Evolutionary conservation across 306 rosid species (phyloP).

Genomic region (Herpetospermum pedunculosum): DNA sequence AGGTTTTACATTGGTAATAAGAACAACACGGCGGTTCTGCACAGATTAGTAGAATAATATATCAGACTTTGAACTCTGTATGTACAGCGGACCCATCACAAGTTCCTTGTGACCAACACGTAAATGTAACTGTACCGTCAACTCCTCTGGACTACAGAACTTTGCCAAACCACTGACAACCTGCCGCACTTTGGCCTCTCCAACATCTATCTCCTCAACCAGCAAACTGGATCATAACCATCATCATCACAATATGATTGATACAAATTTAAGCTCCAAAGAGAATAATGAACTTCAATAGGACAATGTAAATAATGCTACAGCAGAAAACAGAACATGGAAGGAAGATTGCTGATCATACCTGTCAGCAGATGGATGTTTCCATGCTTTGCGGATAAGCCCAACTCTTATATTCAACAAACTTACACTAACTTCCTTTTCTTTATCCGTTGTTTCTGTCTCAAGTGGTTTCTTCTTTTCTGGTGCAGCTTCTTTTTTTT

Average conservation of each 20-base stretch:
- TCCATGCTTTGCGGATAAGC: constrained; percentile 78
- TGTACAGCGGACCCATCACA: background rate
- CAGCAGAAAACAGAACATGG: background rate
- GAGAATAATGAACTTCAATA: background rate
- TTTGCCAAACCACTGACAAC: constrained; percentile 96
- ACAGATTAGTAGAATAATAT: constrained; percentile 4
- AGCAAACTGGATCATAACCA: constrained; percentile 45
- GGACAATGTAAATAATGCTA: background rate
- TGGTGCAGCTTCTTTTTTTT: constrained; percentile 32
- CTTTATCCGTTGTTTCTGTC: constrained; percentile 42
- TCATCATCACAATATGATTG: background rate
- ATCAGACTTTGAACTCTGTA: background rate
- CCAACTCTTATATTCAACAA: constrained; percentile 89
- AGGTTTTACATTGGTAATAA: constrained; percentile 90
- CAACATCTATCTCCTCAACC: constrained; percentile 93
- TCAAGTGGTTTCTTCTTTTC: constrained; percentile 48
- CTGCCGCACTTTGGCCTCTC: constrained; percentile 76
- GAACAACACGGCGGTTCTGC: constrained; percentile 76
- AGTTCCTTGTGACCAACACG: background rate
- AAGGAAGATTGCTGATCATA: constrained; percentile 16
- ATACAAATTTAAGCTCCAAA: background rate
- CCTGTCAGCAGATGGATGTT: constrained; percentile 99
- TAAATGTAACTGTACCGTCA: constrained; percentile 42
- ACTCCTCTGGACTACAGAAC: constrained; percentile 65
- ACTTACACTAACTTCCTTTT: constrained; percentile 75